Base-by-base conservation (phyloP, 441 rosid species). In the Corymbia calophylla region DNA sequence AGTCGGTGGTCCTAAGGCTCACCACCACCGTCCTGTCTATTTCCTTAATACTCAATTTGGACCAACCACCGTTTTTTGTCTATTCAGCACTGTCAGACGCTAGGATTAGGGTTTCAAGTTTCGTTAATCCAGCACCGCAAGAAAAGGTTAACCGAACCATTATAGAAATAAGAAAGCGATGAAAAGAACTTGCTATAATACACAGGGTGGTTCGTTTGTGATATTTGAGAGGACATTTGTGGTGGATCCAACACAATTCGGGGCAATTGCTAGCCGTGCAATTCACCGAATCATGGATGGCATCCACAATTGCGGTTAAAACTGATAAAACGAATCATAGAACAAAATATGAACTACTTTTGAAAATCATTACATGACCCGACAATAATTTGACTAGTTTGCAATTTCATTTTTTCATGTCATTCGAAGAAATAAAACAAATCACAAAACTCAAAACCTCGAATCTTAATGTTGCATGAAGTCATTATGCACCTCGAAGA, bases 71-170 rank as follows among this genome's bases (percentile, higher is more conserved):
- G 23, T 44, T 68, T 1, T 17, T 66, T 31, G 44, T 31, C 77
- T 17, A 8, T 9, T 32, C 44, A 16, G 77, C 77, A 66, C 0
- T 4, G 70, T 64, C 35, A 0, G 15, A 0, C 55, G 55, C 6
- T 16, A 64, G 35, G 31, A 14, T 15, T 68, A 4, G 10, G 77
- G 77, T 31, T 31, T 17, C 44, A 19, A 68, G 77, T 68, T 2
- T 68, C 77, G 8, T 68, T 17, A 68, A 8, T 68, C 23, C 77
- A 17, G 44, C 44, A 31, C 77, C 21, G 32, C 77, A 35, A 16
- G 44, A 17, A 68, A 66, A n/a, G 17, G 17, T 64, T 8, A 64
- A 64, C 70, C 10, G 70, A 2, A 29, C 35, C 5, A 64, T 18
- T n/a, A 64, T 29, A 29, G 70, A 13, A n/a, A 13, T 6, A n/a